Evolutionary conservation across 1,139 yeast genomes (phyloP).

Genomic region (Fermentozyma sake): DNA sequence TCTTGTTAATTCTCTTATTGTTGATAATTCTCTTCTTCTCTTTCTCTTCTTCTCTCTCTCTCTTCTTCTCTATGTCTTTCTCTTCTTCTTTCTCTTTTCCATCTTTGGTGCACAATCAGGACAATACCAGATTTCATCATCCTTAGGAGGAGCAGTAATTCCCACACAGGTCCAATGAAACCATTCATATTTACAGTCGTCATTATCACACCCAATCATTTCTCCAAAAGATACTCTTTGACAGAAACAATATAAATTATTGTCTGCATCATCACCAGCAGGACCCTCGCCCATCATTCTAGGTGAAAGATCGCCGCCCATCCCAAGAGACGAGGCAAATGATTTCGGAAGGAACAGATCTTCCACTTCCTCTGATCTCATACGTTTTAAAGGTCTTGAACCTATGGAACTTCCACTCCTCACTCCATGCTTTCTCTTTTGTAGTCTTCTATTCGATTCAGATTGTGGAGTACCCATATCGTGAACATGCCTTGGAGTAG

Average conservation of each 20-base stretch:
- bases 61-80: conserved; percentile 17
- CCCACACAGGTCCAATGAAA: conserved; percentile 87
- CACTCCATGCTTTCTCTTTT: conserved; percentile 20
- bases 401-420: conserved; percentile 3
- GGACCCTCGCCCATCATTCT: conserved; percentile 6
- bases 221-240: conserved; percentile 84
- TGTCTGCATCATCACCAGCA: conserved; percentile 60
- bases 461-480: conserved; percentile 17
- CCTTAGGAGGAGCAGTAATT: conserved; percentile 63
- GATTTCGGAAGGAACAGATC: conserved; percentile 9
- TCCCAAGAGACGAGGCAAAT: conserved; percentile 7
- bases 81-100: conserved; percentile 46
- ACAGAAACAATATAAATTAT: conserved; percentile 72
- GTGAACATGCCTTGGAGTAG: conserved; percentile 26
- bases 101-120: conserved; percentile 56
- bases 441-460: conserved; percentile 6
- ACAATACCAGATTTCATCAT: conserved; percentile 66
- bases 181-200: conserved; percentile 82
- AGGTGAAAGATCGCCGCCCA: conserved; percentile 3
- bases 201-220: conserved; percentile 90
- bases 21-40: neutral
- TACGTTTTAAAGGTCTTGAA: conserved; percentile 23
- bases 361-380: conserved; percentile 19
- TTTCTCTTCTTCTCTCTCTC: neutral
- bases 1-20: no score